Percentiles rank a stretch among this genome's conserved stretches.
phyloP scores from a whole-genome alignment of 805 yeast species.

The Yamadazyma paraphyllophila region DNA sequence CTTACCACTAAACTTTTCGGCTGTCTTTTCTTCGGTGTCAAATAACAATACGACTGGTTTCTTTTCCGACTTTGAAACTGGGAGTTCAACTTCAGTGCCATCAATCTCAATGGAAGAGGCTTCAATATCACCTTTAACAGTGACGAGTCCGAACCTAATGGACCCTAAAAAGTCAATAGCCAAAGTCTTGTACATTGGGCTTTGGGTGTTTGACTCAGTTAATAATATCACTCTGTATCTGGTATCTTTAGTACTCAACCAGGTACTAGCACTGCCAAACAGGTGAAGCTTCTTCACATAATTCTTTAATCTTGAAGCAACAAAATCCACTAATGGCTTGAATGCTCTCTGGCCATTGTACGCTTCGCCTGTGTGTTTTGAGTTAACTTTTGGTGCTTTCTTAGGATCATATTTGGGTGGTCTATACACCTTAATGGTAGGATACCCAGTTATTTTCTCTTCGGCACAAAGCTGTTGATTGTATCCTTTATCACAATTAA shows the following conservation, averaged over 20 bases:
- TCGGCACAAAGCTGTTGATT: constrained; percentile 70
- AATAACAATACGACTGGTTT: constrained; percentile 25
- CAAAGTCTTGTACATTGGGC: constrained; percentile 60
- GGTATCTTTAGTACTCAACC: constrained; percentile 17
- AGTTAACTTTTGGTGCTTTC: constrained; percentile 9
- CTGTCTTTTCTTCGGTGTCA: constrained; percentile 6
- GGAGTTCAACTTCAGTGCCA: constrained; percentile 16
- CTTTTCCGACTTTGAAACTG: constrained; percentile 8
- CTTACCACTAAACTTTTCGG: constrained; percentile 16
- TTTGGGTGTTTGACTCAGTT: constrained; percentile 46
- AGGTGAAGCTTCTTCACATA: constrained; percentile 48
- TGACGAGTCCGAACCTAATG: constrained; percentile 47
- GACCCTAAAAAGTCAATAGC: constrained; percentile 65
- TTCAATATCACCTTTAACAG: constrained; percentile 18
- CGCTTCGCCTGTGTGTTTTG: constrained; percentile 50
- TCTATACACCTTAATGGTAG: constrained; percentile 77
- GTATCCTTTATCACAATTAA: constrained; percentile 73
- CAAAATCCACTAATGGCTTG: constrained; percentile 52
- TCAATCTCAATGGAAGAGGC: constrained; percentile 19
- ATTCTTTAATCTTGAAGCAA: constrained; percentile 60
- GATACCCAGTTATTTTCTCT: constrained; percentile 72
- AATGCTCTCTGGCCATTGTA: constrained; percentile 63
- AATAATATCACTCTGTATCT: constrained; percentile 50
- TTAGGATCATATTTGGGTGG: constrained; percentile 60
- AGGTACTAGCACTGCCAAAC: constrained; percentile 29